Percentiles rank a stretch among this genome's conserved stretches.
Evolutionary conservation across 768 basidiomycete genomes (phyloP).

Genomic region (Leucocoprinus birnbaumii): DNA sequence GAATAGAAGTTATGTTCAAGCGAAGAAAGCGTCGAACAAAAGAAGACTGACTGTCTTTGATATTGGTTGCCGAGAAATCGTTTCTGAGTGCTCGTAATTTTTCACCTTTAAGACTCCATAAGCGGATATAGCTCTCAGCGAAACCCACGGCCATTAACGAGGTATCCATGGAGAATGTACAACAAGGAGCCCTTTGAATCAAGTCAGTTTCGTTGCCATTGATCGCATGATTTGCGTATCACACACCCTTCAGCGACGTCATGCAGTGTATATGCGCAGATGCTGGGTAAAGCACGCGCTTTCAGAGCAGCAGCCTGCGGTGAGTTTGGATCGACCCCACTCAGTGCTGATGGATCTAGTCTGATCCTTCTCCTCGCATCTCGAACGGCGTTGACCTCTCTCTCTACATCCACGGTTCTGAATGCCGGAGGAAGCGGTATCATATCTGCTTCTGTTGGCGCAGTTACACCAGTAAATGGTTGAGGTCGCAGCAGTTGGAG

Average conservation of each 20-base stretch:
- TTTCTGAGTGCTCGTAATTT: constrained; percentile 74
- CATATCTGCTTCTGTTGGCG: constrained; percentile 70
- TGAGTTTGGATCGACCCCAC: constrained; percentile 53
- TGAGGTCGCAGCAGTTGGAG: constrained; percentile 49
- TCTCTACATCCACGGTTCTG: constrained; percentile 81
- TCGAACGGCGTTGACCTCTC: constrained; percentile 86
- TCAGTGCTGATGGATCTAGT: constrained; percentile 70
- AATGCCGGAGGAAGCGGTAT: constrained; percentile 82
- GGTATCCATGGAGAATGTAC: constrained; percentile 86
- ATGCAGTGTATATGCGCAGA: constrained; percentile 94
- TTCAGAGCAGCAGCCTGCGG: constrained; percentile 55
- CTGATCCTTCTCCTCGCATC: constrained; percentile 92
- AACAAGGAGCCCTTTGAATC: constrained; percentile 68
- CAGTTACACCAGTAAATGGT: constrained; percentile 49
- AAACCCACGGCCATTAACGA: constrained; percentile 94
- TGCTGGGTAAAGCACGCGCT: constrained; percentile 79
- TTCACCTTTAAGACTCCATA: constrained; percentile 96
- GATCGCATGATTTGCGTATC: neutral
- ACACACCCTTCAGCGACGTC: constrained; percentile 92
- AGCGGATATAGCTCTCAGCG: constrained; percentile 88
- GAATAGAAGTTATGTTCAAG: constrained; percentile 2
- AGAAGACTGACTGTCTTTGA: constrained; percentile 63
- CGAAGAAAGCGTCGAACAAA: neutral
- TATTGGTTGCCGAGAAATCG: constrained; percentile 64
- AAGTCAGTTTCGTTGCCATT: constrained; percentile 6